A percentile compares a stretch with the other conserved stretches of the same genome.
Conservation (phyloP, 805 yeast genomes). For the Yarrowia bubula region DNA sequence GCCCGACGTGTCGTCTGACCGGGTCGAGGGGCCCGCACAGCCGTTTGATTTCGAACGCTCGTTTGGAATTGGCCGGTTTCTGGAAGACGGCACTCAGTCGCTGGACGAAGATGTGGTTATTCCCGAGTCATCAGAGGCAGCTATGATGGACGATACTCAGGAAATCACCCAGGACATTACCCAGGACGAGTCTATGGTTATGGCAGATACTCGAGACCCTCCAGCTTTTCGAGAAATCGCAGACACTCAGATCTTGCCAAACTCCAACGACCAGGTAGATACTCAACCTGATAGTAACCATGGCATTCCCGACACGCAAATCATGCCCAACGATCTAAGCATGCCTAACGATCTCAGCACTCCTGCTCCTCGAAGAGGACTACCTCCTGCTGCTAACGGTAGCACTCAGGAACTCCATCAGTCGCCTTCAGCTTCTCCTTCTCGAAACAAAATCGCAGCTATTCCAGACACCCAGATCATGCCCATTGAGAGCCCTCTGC, state of each 20-base stretch:
- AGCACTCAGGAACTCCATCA: slow-evolving; percentile 1
- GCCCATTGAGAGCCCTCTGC: neutral
- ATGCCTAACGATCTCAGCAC: neutral
- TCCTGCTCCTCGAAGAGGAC: neutral
- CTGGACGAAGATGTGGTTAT: neutral
- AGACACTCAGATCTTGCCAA: neutral
- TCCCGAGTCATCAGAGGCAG: slow-evolving; percentile 7
- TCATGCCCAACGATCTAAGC: neutral
- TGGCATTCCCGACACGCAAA: neutral
- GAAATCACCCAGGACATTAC: neutral
- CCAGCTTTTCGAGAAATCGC: neutral
- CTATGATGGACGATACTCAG: slow-evolving; percentile 5
- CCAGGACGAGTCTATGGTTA: neutral
- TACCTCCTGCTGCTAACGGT: neutral
- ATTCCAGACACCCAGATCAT: slow-evolving; percentile 15
- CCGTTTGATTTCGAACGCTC: slow-evolving; percentile 19
- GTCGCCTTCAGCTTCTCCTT: slow-evolving; percentile 1
- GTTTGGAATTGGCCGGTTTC: neutral
- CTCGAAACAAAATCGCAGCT: neutral
- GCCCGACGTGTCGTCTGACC: neutral
- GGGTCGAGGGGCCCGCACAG: neutral
- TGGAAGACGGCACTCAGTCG: slow-evolving; percentile 1
- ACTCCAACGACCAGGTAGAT: neutral
- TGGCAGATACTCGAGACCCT: neutral
- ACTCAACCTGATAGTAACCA: neutral